Conservation (phyloP, 495 filamentous ascomycete species). For the Penicillium crystallinum region DNA sequence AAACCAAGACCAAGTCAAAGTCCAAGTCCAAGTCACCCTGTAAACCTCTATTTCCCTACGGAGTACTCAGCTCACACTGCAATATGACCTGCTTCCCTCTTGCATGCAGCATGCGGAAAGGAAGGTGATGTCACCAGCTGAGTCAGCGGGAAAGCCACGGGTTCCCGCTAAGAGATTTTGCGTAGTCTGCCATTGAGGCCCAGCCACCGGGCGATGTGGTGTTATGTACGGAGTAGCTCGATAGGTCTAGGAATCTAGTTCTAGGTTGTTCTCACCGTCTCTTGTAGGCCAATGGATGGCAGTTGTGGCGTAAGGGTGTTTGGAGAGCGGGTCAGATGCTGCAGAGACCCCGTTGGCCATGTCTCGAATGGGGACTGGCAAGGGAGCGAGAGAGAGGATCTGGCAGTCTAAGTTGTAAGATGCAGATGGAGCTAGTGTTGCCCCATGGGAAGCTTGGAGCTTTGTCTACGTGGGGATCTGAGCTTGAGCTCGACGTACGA, state of each 20-base stretch:
- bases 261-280: not conserved
- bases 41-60: too few species aligned
- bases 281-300: constrained; percentile 15
- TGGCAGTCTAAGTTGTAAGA: not conserved
- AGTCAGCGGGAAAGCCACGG: constrained; percentile 25
- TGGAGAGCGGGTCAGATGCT: constrained; percentile 7
- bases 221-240: not conserved
- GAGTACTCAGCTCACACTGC: not conserved
- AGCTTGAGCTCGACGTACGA: not conserved
- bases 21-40: too few species aligned
- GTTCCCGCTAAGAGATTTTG: constrained; percentile 28
- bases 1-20: not conserved
- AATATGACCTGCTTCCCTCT: not conserved
- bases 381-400: not conserved
- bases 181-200: constrained; percentile 6
- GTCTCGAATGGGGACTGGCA: not conserved
- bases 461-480: constrained; percentile 5
- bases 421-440: not conserved
- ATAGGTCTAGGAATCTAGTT: not conserved
- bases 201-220: not conserved
- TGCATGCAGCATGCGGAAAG: constrained; percentile 3
- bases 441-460: constrained; percentile 3
- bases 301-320: constrained; percentile 6
- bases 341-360: constrained; percentile 1
- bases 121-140: constrained; percentile 18